Base-by-base conservation (phyloP, 176 grass and related monocot genomes). In the Oryza brachyantha region DNA sequence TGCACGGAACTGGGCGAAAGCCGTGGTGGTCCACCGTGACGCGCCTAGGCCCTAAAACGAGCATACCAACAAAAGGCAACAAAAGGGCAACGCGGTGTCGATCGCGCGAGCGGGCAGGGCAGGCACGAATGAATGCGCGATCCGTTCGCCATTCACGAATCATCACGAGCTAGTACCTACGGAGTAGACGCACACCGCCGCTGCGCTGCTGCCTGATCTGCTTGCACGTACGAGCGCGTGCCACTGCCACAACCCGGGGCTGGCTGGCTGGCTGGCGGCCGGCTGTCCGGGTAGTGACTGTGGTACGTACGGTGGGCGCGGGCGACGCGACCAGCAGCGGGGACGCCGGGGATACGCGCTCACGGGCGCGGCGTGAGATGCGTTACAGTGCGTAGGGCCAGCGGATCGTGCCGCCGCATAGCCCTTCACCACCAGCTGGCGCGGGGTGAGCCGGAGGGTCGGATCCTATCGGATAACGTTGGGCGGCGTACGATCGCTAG, bases 351-450 rank as follows among this genome's bases (percentile, higher is more conserved):
- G 39, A 46, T 48, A 48, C 46, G 46, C 17, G 13, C 16, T 50
- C 46, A 50, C 17, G 46, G 19, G 46, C 19, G 46, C 46, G 17
- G 16, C 46, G 46, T 50, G 46, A 50, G 5, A 16, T 50, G 46
- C 46, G 46, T 50, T 50, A 50, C 43, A 39, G 3, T 12, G 39
- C 12, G 46, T 50, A 50, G 46, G 46, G 16, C 50, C 50, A 55
- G 50, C 50, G 16, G 16, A 48, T 48, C 45, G 45, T 8, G 8
- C 40, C 6, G 17, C 29, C 29, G 66, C 39, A 32, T 22, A 45
- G 45, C 4, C 14, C 57, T 45, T 82, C 85, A 79, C 11, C 74
- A 73, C 66, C 74, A 83, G 80, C 86, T 88, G 85, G 73, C 39
- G 70, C 14, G 14, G 58, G n/a, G 1, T 34, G 34, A 26, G 42